These are phyloP conservation scores for Pichia rugopelliculosa DNA, from an alignment of 805 yeast genomes.

Conservation along the genomic window DNA sequence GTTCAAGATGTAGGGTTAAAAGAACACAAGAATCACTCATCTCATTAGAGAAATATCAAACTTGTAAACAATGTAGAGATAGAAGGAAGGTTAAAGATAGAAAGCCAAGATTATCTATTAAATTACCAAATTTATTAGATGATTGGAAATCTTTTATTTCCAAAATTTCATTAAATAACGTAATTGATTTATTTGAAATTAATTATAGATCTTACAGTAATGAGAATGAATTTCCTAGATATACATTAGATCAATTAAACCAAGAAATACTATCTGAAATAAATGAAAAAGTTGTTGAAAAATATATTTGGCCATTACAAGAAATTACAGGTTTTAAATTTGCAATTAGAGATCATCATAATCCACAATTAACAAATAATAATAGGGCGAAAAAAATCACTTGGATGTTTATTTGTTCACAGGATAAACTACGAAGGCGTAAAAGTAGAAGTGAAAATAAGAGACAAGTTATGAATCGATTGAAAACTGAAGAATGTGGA, in stretches of 20 bases:
- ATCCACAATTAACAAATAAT: conserved; percentile 24
- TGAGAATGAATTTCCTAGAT: conserved; percentile 28
- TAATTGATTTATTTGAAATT: conserved; percentile 31
- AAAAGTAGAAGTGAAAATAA: conserved; percentile 34
- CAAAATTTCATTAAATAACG: conserved; percentile 29
- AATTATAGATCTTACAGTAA: conserved; percentile 30
- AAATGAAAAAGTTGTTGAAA: conserved; percentile 29
- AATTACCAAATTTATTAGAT: conserved; percentile 30
- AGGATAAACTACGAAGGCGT: conserved; percentile 36
- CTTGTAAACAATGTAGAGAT: conserved; percentile 34
- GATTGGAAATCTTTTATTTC: conserved; percentile 29
- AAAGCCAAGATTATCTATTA: conserved; percentile 24
- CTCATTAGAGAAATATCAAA: conserved; percentile 33
- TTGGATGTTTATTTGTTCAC: conserved; percentile 40
- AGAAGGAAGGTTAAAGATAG: conserved; percentile 32
- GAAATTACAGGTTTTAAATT: conserved; percentile 35
- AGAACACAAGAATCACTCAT: conserved; percentile 28
- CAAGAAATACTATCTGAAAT: conserved; percentile 28
- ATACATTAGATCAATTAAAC: conserved; percentile 26
- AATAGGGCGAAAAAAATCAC: conserved; percentile 34
- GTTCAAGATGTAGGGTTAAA: conserved; percentile 38
- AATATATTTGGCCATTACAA: conserved; percentile 35
- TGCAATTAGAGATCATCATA: conserved; percentile 39
- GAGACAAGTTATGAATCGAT: conserved; percentile 31
- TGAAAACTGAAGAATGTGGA: conserved; percentile 35